Evolutionary conservation across 352 stramenopile genomes (phyloP), one percentile per base, ranked within the genome.

Genomic region (Elongisporangium senticosum): DNA sequence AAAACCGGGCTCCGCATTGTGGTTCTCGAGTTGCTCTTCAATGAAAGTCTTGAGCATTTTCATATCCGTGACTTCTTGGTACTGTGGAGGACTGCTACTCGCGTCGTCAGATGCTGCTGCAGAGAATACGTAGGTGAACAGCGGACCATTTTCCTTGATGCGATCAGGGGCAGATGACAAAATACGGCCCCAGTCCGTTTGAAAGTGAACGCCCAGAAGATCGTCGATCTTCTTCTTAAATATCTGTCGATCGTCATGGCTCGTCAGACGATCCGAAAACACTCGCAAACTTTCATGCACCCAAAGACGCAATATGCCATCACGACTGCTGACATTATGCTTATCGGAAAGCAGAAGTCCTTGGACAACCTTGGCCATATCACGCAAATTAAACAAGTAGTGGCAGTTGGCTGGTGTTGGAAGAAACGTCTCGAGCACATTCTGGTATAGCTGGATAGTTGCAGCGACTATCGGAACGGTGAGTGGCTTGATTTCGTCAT

Each of bases 251-350:
- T 98, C 95, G 13, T 92, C 85, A 2, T 68, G 59, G 53, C 79
- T 95, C 3, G 96, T 97, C 13, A 98, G 75, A 0, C 93, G 86
- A 61, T 98, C 93, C 1, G 82, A 87, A 56, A 97, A 98, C 10
- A 98, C 89, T 0, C 92, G 83, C 15, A 94, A 56, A 51, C 71
- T 87, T 67, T 98, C 93, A 59, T 98, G 93, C 40, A 95, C 71
- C 93, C 92, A 98, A 0, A 98, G 69, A 0, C 92, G 68, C 7
- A 96, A 47, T 58, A 96, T 81, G 0, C 72, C 71, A 33, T 97
- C 82, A 3, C 72, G 68, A 37, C 82, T 90, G 13, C 77, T 72
- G 20, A 93, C 82, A 11, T 74, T 82, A 50, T 88, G 68, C 51
- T 90, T 90, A 39, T 96, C 82, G 0, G 78, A 74, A 0, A 92